Conservation (phyloP, 176 grass and related monocot genomes). For the Oryza longistaminata region DNA sequence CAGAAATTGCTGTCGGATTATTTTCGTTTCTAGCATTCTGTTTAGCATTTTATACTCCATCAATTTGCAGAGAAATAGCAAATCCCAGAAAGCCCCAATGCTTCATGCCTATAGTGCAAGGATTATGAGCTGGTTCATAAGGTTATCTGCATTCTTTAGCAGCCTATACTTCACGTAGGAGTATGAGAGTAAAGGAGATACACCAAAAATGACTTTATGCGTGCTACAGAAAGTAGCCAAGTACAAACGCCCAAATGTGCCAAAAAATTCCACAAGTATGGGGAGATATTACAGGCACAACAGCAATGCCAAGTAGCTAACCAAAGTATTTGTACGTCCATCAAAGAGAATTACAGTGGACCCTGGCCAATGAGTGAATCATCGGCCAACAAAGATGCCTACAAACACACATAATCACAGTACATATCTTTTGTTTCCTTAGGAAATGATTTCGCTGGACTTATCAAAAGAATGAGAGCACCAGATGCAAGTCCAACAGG, state of each 20-base stretch:
- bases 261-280: not conserved
- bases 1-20: not conserved
- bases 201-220: not conserved
- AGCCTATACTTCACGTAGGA: no score
- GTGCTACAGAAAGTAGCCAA: not conserved
- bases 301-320: not conserved
- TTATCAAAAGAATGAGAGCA: not conserved
- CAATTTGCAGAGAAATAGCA: not conserved
- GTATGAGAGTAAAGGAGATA: not conserved
- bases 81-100: not conserved
- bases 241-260: not conserved
- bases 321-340: constrained; percentile 5
- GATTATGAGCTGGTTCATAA: no score
- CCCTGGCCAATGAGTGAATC: not conserved
- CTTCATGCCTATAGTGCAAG: no score
- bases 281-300: not conserved
- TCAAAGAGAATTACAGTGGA: constrained; percentile 1
- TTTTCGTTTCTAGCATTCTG: not conserved
- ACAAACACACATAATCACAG: constrained; percentile 29
- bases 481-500: not conserved
- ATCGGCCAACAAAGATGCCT: not conserved
- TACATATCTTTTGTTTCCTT: not conserved
- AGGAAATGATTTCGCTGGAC: not conserved
- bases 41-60: no score
- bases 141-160: no score